Evolutionary conservation across 75 land plant species (phyloP).

Genomic region (Ceratopteris richardii): DNA sequence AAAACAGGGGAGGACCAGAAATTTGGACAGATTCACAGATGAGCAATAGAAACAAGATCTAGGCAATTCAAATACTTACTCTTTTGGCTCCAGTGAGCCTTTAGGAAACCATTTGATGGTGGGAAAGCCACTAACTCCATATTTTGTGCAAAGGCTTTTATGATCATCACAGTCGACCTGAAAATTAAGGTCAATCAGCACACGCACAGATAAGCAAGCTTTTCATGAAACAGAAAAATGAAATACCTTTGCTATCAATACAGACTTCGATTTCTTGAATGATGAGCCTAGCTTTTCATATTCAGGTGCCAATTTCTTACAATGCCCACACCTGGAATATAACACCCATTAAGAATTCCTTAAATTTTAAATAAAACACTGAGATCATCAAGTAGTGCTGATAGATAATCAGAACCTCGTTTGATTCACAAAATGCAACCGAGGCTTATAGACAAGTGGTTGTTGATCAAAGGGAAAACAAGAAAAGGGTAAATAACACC

Average conservation of each 20-base stretch:
- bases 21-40: no score
- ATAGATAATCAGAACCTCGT: background rate
- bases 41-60: no score
- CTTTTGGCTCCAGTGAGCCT: slow-evolving; percentile 91
- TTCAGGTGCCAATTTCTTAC: slow-evolving; percentile 96
- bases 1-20: no score
- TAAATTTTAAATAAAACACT: slow-evolving; percentile 4
- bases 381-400: background rate
- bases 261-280: slow-evolving; percentile 76
- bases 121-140: slow-evolving; percentile 80
- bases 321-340: slow-evolving; percentile 99
- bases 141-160: slow-evolving; percentile 77
- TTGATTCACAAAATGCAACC: no score
- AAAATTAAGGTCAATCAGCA: background rate
- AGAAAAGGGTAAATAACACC: no score
- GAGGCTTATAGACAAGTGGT: background rate
- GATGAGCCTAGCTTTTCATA: slow-evolving; percentile 85
- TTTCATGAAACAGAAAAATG: no score
- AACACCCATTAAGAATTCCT: no score
- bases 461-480: no score
- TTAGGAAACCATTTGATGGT: slow-evolving; percentile 97
- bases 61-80: slow-evolving; percentile 40
- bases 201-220: no score
- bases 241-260: slow-evolving; percentile 85
- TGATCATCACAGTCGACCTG: slow-evolving; percentile 98